Percentiles rank a stretch among this genome's conserved stretches.
Evolutionary conservation across 2,329 filamentous ascomycete species (phyloP).

Genomic region (Apiospora kogelbergensis): DNA sequence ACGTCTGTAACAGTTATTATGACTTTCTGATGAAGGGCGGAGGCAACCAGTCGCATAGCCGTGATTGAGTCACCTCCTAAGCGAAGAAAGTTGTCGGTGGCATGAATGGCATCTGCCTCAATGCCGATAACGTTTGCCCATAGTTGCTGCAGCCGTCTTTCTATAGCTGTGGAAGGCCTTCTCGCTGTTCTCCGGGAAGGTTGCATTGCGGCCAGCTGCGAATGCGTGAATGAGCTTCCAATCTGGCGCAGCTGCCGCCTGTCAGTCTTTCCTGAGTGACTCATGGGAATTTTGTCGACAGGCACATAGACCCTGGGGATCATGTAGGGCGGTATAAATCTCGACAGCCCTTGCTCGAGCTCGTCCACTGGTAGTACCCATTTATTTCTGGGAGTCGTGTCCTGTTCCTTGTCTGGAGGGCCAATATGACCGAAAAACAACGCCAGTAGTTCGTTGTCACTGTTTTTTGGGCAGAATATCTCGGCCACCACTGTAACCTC

Average conservation of each 20-base stretch:
- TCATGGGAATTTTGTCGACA: neutral
- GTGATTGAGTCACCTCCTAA: slow-evolving; percentile 31
- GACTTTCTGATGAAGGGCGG: slow-evolving; percentile 19
- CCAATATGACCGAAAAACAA: neutral
- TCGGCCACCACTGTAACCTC: neutral
- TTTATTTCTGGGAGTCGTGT: neutral
- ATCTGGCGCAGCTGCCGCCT: slow-evolving; percentile 12
- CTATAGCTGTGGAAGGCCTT: neutral
- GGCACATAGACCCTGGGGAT: slow-evolving; percentile 5
- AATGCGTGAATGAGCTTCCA: neutral
- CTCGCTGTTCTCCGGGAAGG: neutral
- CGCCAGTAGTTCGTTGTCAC: neutral
- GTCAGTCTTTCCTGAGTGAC: slow-evolving; percentile 11
- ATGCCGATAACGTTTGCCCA: slow-evolving; percentile 13
- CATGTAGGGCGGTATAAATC: slow-evolving; percentile 29
- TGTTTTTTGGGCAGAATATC: neutral
- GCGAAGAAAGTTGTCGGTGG: slow-evolving; percentile 26
- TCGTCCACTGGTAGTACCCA: neutral
- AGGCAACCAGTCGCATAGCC: slow-evolving; percentile 24
- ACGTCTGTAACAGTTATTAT: slow-evolving; percentile 22
- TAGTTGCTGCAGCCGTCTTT: slow-evolving; percentile 9
- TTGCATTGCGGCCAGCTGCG: neutral
- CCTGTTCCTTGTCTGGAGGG: neutral
- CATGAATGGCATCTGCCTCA: slow-evolving; percentile 11
- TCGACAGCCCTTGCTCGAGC: neutral